Base-by-base conservation (phyloP, 345 rosid genomes). In the Noccaea caerulescens region DNA sequence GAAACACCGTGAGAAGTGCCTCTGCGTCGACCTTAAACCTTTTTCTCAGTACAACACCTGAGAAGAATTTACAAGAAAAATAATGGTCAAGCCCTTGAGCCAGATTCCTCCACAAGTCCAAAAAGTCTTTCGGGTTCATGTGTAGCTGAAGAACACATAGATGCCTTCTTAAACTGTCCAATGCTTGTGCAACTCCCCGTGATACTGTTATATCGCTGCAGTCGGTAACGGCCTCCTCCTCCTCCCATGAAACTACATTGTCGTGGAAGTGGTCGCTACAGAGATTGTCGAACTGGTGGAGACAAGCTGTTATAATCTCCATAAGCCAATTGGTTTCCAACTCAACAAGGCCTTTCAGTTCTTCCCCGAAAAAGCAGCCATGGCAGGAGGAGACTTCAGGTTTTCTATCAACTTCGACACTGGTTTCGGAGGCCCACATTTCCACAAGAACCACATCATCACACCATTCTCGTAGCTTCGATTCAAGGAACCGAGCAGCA, bases 61-160 rank as follows among this genome's bases (percentile, higher is more conserved):
- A 13, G 12, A 76, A 73, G 55, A 84, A 75, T 72, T 85, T 82
- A 74, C 84, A 5, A 46, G 75, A 82, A 16, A 88, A 79, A 66
- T 81, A 90, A 67, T 82, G 88, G 68, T 91, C 97, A 9, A 91
- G 83, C 71, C 91, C 94, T 10, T 86, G 87, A 0, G 94, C 94
- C 3, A 84, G 79, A 59, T 84, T 85, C 68, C 94, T 82, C 94
- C 94, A 88, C 75, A 88, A 66, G 77, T 86, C 97, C 46, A 81
- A 32, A 72, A 91, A 91, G 81, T 88, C 97, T 63, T 84, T 86
- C 12, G 71, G 46, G 66, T 91, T 86, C 59, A 91, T 88, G 66
- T 63, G 78, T 9, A 16, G 57, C 68, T 67, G 72, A 9, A 82
- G 76, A 61, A 71, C 66, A 43, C 51, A 20, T 20, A 90, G 85